Conservation (phyloP, 805 yeast species). For the Kluyveromyces aestuarii region DNA sequence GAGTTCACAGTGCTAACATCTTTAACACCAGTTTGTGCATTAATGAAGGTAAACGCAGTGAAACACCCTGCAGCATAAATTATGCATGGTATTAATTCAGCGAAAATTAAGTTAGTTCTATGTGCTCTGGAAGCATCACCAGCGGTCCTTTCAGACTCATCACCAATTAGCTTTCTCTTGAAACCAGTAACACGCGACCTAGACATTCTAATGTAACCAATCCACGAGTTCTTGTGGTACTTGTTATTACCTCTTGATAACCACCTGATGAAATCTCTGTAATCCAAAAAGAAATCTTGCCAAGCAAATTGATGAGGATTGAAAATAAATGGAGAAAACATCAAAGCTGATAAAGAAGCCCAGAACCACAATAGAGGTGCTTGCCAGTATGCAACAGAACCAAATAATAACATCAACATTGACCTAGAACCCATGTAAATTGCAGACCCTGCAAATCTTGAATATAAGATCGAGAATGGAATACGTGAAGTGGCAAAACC, state of each 20-base stretch:
- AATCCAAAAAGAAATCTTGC: conserved; percentile 93
- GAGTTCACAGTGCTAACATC: conserved; percentile 53
- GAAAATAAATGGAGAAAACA: conserved; percentile 88
- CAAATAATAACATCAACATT: conserved; percentile 61
- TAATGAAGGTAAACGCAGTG: conserved; percentile 70
- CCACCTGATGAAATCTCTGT: conserved; percentile 89
- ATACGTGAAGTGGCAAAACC: conserved; percentile 79
- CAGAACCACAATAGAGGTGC: conserved; percentile 95
- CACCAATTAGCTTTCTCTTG: conserved; percentile 64
- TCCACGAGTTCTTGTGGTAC: conserved; percentile 87
- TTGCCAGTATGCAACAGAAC: conserved; percentile 79
- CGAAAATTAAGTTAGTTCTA: conserved; percentile 59
- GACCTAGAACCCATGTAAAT: conserved; percentile 80
- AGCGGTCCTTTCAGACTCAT: conserved; percentile 71
- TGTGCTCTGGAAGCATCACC: conserved; percentile 82
- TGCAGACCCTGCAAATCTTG: conserved; percentile 74
- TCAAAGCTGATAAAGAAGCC: conserved; percentile 81
- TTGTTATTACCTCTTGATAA: conserved; percentile 83
- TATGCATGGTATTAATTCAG: conserved; percentile 64
- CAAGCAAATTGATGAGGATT: conserved; percentile 97
- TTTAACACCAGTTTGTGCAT: conserved; percentile 78
- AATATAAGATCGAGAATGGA: conserved; percentile 63
- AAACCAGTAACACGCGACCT: conserved; percentile 84
- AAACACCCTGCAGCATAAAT: conserved; percentile 73
- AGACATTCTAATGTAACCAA: conserved; percentile 71